Conservation (phyloP, 352 stramenopile genomes). For the Phytopythium vexans region DNA sequence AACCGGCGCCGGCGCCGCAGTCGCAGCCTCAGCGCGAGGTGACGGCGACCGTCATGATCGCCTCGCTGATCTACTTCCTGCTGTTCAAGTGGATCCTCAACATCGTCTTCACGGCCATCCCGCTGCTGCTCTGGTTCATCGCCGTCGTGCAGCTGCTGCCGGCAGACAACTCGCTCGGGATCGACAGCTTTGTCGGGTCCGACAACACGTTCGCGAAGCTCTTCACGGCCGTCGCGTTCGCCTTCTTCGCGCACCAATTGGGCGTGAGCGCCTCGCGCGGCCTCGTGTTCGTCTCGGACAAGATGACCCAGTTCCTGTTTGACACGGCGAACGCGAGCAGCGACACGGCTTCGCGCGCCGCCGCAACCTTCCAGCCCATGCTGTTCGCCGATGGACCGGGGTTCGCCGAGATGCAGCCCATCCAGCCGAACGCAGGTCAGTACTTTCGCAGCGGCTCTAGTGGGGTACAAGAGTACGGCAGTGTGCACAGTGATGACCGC, state of each 20-base stretch:
- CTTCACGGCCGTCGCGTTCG: constrained; percentile 47
- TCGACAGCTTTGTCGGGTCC: constrained; percentile 15
- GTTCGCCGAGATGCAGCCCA: constrained; percentile 4
- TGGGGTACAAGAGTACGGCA: neutral
- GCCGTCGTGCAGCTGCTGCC: constrained; percentile 39
- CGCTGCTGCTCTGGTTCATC: constrained; percentile 43
- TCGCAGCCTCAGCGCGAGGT: constrained; percentile 25
- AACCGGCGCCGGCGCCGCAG: neutral
- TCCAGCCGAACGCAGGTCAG: neutral
- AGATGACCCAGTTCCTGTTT: constrained; percentile 41
- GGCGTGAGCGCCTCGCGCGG: constrained; percentile 35
- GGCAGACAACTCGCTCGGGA: constrained; percentile 6
- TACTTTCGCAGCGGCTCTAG: neutral
- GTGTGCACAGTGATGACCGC: neutral
- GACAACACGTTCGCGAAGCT: constrained; percentile 13
- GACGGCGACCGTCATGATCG: constrained; percentile 54
- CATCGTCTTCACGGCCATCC: constrained; percentile 46
- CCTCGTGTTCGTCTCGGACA: constrained; percentile 46
- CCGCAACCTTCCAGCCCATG: constrained; percentile 4
- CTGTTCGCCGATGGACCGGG: neutral
- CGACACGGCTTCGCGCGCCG: neutral
- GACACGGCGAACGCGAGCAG: neutral
- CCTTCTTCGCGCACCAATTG: constrained; percentile 64
- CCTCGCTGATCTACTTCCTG: constrained; percentile 68
- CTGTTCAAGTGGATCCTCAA: constrained; percentile 66